These are phyloP conservation scores for Calendula officinalis DNA, from an alignment of 129 eudicot genomes.

Conservation along the genomic window DNA sequence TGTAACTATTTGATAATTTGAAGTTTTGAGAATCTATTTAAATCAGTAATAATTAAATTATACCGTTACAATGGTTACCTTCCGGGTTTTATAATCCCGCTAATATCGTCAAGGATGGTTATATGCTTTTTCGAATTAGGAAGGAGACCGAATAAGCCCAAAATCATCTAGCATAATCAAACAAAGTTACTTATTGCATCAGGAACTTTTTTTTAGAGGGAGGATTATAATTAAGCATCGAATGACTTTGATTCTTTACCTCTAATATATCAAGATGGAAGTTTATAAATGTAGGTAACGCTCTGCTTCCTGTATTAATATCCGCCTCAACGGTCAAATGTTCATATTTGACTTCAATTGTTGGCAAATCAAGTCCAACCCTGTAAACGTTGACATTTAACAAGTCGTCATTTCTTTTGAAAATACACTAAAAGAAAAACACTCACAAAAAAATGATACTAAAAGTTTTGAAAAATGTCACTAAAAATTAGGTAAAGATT, in stretches of 20 bases:
- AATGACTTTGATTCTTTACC: slow-evolving; percentile 31
- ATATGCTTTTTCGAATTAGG: slow-evolving; percentile 11
- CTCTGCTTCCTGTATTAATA: slow-evolving; percentile 69
- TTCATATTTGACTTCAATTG: slow-evolving; percentile 73
- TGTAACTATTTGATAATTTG: too few species aligned
- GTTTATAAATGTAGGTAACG: slow-evolving; percentile 65
- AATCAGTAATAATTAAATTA: too few species aligned
- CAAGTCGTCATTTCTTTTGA: background rate
- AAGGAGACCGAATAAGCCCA: slow-evolving; percentile 39
- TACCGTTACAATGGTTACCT: slow-evolving; percentile 35
- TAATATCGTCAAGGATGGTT: slow-evolving; percentile 15
- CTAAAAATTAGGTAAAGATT: too few species aligned
- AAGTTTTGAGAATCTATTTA: too few species aligned
- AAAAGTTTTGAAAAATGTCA: too few species aligned
- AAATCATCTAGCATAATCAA: slow-evolving; percentile 30
- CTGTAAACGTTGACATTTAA: slow-evolving; percentile 31
- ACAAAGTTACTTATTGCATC: background rate
- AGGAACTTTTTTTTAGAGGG: background rate
- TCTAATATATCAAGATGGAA: slow-evolving; percentile 45
- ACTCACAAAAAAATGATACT: too few species aligned
- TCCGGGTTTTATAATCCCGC: slow-evolving; percentile 69
- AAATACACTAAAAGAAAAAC: background rate
- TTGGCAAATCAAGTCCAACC: slow-evolving; percentile 82
- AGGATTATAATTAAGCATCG: background rate
- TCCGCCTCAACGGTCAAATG: slow-evolving; percentile 64